These are phyloP conservation scores for Candida adriatica DNA, from an alignment of 805 yeast species.

Conservation along the genomic window DNA sequence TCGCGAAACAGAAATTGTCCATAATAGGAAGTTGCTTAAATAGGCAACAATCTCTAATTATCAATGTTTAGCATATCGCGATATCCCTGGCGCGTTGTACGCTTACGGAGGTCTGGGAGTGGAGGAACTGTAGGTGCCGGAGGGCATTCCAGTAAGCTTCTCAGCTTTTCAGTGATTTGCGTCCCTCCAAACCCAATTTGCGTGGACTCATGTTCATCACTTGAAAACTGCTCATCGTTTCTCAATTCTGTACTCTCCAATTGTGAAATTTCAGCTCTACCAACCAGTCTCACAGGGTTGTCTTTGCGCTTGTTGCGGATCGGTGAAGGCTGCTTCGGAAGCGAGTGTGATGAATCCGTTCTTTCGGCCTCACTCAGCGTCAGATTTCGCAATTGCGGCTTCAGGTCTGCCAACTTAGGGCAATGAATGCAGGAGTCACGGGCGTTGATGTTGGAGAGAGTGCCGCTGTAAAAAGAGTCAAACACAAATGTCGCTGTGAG, in stretches of 20 bases:
- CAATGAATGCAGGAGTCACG: slow-evolving; percentile 52
- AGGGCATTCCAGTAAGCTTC: slow-evolving; percentile 6
- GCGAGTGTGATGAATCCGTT: slow-evolving; percentile 12
- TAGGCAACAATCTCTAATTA: slow-evolving; percentile 1
- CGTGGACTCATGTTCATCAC: slow-evolving; percentile 8
- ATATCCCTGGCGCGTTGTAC: slow-evolving; percentile 1
- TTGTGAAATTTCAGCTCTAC: slow-evolving; percentile 34
- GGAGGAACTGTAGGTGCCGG: slow-evolving; percentile 1
- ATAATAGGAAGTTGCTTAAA: background rate
- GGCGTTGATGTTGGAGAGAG: slow-evolving; percentile 35
- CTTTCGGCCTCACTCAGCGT: slow-evolving; percentile 6
- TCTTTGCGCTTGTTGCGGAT: slow-evolving; percentile 36
- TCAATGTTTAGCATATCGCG: background rate
- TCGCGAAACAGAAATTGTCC: too few relatives aligned
- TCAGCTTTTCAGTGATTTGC: slow-evolving; percentile 9
- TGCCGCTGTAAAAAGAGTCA: slow-evolving; percentile 37
- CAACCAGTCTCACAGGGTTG: slow-evolving; percentile 36
- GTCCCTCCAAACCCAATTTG: slow-evolving; percentile 17
- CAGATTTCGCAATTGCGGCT: slow-evolving; percentile 19
- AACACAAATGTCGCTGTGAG: slow-evolving; percentile 48
- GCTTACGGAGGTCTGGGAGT: slow-evolving; percentile 1
- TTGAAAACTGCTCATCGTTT: background rate
- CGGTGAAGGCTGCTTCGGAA: slow-evolving; percentile 47
- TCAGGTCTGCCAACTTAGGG: slow-evolving; percentile 28
- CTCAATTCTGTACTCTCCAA: slow-evolving; percentile 9